Evolutionary conservation across 2,329 filamentous ascomycete genomes (phyloP).

Genomic region (Lecanicillium sp.): DNA sequence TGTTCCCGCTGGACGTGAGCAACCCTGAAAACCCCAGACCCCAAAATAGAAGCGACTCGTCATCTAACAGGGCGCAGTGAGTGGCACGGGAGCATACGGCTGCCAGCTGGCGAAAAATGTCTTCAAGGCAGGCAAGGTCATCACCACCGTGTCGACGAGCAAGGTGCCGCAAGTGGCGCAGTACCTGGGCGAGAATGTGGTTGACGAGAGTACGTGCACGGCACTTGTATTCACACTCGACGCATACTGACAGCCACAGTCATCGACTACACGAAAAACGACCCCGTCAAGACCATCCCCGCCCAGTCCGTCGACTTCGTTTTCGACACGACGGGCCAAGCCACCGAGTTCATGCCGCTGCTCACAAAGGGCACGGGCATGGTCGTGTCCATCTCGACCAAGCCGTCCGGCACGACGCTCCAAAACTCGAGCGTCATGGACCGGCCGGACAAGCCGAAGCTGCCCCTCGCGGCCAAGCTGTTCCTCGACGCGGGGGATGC

Average conservation of each 20-base stretch:
- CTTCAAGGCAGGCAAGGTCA: constrained; percentile 37
- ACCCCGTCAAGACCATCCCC: constrained; percentile 22
- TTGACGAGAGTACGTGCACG: constrained; percentile 27
- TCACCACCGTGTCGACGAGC: constrained; percentile 38
- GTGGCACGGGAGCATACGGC: constrained; percentile 21
- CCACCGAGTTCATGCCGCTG: constrained; percentile 30
- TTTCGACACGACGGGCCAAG: constrained; percentile 33
- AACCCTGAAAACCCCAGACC: too few relatives aligned
- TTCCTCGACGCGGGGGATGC: constrained; percentile 28
- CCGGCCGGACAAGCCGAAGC: constrained; percentile 19
- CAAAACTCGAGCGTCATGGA: constrained; percentile 26
- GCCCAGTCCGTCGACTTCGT: constrained; percentile 35
- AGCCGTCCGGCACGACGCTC: constrained; percentile 30
- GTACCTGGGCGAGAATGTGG: constrained; percentile 31
- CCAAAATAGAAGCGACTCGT: background rate
- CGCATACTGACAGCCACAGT: constrained; percentile 10
- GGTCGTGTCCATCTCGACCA: constrained; percentile 31
- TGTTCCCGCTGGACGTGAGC: constrained; percentile 22
- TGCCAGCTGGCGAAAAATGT: constrained; percentile 39
- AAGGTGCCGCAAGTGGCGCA: constrained; percentile 33
- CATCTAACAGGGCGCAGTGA: constrained; percentile 14
- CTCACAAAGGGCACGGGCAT: constrained; percentile 29
- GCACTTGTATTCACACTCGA: background rate
- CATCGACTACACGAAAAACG: constrained; percentile 21
- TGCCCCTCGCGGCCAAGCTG: constrained; percentile 21